Base-by-base conservation (phyloP, 1,284 basidiomycete species). In the Leccinum glutinopallens region DNA sequence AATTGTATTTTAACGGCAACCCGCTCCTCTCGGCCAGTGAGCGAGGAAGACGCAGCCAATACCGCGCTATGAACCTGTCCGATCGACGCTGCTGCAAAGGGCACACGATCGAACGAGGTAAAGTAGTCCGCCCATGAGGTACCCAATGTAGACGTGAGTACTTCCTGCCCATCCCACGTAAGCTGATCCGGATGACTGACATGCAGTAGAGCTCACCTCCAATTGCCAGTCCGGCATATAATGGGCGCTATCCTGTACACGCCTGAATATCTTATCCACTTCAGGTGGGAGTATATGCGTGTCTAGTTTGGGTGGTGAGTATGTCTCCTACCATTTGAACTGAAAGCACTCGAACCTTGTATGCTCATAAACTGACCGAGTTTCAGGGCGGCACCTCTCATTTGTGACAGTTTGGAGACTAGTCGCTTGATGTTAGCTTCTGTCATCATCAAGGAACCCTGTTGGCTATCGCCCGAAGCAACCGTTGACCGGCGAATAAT, bases 201-300 rank as follows among this genome's bases (percentile, higher is more conserved):
- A 5, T 5, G 10, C 39, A 22, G 53, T 39, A 37, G 13, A 15
- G 37, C 9, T 9, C n/a, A 93, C 93, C 85, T 96, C 93, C 87
- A 98, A 92, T 77, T 99, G 97, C 91, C 92, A 96, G 68, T 96
- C 90, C 0, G 97, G 97, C 96, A 98, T 99, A 77, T 98, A 98
- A 77, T 99, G 94, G 2, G 97, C 97, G 70, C 91, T 89, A 71
- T 97, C 93, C 76, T 99, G 97, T 0, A 99, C 96, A 51, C 92
- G 84, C 56, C 94, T 85, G 72, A 99, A 88, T 39, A 99, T 91
- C 64, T 88, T 84, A 74, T 98, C 96, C 8, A 98, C 81, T 71
- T 97, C 94, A 0, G 92, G 88, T 1, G 97, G 94, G 0, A 99
- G 82, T 65, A 92, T 83, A 72, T 96, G 91, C 5, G 93, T 92